Percentiles rank a stretch among this genome's conserved stretches.
Evolutionary conservation across 2,329 filamentous ascomycete genomes (phyloP).

Genomic region (Mollisia scopiformis): DNA sequence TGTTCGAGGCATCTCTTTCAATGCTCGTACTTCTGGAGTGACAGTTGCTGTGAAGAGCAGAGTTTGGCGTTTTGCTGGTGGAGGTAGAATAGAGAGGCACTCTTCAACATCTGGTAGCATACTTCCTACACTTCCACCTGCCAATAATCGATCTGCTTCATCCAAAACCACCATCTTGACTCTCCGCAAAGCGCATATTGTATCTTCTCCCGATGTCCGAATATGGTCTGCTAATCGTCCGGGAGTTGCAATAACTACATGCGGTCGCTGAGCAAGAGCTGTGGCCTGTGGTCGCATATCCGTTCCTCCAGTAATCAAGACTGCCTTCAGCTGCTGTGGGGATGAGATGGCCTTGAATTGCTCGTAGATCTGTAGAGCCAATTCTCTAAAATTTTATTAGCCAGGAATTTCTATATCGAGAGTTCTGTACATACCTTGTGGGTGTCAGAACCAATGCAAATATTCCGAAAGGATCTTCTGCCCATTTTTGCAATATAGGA

Average conservation of each 20-base stretch:
- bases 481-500: slow-evolving; percentile 92
- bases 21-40: slow-evolving; percentile 84
- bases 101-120: slow-evolving; percentile 96
- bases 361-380: slow-evolving; percentile 94
- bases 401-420: not conserved
- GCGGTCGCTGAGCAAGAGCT: slow-evolving; percentile 78
- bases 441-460: slow-evolving; percentile 90
- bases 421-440: slow-evolving; percentile 59
- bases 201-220: slow-evolving; percentile 87
- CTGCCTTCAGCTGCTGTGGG: slow-evolving; percentile 82
- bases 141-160: slow-evolving; percentile 89
- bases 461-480: slow-evolving; percentile 88
- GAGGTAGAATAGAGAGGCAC: slow-evolving; percentile 80
- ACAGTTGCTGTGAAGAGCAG: slow-evolving; percentile 95
- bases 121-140: slow-evolving; percentile 72
- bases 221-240: slow-evolving; percentile 94
- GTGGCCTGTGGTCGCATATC: slow-evolving; percentile 94
- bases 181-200: slow-evolving; percentile 77
- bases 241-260: slow-evolving; percentile 93
- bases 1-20: slow-evolving; percentile 76
- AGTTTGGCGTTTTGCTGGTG: slow-evolving; percentile 81
- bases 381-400: slow-evolving; percentile 60
- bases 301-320: slow-evolving; percentile 88
- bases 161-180: slow-evolving; percentile 89
- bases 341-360: slow-evolving; percentile 93